Evolutionary conservation across 371 early-diverging fungal genomes (phyloP), one percentile per base, ranked within the genome.

Genomic region (Mucor velutinosus): DNA sequence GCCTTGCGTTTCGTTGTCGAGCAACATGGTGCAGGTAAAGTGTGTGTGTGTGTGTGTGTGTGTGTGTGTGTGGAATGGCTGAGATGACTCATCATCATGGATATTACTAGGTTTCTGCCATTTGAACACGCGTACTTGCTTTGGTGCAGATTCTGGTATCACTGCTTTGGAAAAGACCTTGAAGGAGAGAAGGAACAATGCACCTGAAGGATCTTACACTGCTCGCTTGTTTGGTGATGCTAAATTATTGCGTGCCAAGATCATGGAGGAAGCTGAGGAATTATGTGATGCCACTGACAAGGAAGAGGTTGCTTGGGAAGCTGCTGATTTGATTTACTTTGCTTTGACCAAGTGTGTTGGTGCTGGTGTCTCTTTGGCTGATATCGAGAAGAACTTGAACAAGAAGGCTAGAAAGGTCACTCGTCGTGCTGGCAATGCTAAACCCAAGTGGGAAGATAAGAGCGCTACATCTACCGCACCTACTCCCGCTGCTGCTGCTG

Each of bases 281-380:
- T 76, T 99, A 27, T 93, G 95, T 64, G 89, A 93, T 29, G 97
- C 99, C 30, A 82, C 72, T 11, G 78, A 76, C 2, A 79, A 79
- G 29, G 89, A 90, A 1, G 94, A 97, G 3, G 89, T 97, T 69
- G 95, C 97, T 5, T 95, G 93, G 89, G 98, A 99, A 76, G 93
- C 97, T 27, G 98, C 99, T 25, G 99, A 99, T 74, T 78, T 98
- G 63, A 87, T 99, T 60, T 99, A 97, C 84, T 99, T 99, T 86
- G 91, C 94, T 5, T 79, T 99, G 57, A 90, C 88, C 60, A 96
- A 94, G 72, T 95, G 96, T 79, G 88, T 92, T 3, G 85, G 87
- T 35, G 78, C 83, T 35, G 97, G 95, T 39, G 96, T 97, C 4
- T 79, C 84, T 4, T 80, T 99, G 32, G 75, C 89, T 6, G 98